Conservation (phyloP, 2,329 filamentous ascomycete species). For the Fusarium sarcochroum region DNA sequence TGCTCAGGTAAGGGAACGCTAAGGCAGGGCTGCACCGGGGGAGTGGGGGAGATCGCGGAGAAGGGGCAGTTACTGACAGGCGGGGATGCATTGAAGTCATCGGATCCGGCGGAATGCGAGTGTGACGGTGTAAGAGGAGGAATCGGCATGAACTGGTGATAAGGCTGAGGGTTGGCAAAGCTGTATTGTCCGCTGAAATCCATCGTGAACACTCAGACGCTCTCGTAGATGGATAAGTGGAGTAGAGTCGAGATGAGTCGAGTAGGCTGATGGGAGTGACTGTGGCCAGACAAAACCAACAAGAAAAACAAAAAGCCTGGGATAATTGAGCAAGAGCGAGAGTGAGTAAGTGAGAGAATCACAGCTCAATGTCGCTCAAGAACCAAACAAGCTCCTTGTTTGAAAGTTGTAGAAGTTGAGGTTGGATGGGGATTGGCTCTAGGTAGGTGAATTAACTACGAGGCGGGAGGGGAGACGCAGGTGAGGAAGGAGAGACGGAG, state of each 20-base stretch:
- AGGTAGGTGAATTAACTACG: slow-evolving; percentile 20
- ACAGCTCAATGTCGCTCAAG: slow-evolving; percentile 17
- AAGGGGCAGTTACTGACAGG: slow-evolving; percentile 61
- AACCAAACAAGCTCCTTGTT: slow-evolving; percentile 2
- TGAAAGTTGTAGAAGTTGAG: slow-evolving; percentile 24
- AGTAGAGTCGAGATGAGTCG: slow-evolving; percentile 25
- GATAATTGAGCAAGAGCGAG: slow-evolving; percentile 6
- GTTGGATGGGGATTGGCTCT: slow-evolving; percentile 22
- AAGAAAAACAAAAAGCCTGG: slow-evolving; percentile 1
- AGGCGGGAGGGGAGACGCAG: slow-evolving; percentile 14
- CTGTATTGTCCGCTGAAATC: slow-evolving; percentile 65
- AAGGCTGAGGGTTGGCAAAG: slow-evolving; percentile 64
- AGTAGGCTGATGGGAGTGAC: slow-evolving; percentile 21
- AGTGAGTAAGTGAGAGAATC: slow-evolving; percentile 1
- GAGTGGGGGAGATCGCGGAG: slow-evolving; percentile 48
- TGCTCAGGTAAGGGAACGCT: slow-evolving; percentile 54
- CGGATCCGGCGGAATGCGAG: slow-evolving; percentile 67
- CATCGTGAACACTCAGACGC: slow-evolving; percentile 55
- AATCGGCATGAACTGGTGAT: slow-evolving; percentile 68
- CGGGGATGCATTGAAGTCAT: slow-evolving; percentile 69
- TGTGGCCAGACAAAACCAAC: slow-evolving; percentile 6
- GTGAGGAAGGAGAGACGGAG: slow-evolving; percentile 23
- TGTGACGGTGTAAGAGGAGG: slow-evolving; percentile 69
- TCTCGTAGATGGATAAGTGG: slow-evolving; percentile 8
- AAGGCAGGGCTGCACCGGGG: slow-evolving; percentile 49